Evolutionary conservation across 2,329 filamentous ascomycete species (phyloP), one percentile per base, ranked within the genome.

Genomic region (Pseudocercospora pini-densiflorae): DNA sequence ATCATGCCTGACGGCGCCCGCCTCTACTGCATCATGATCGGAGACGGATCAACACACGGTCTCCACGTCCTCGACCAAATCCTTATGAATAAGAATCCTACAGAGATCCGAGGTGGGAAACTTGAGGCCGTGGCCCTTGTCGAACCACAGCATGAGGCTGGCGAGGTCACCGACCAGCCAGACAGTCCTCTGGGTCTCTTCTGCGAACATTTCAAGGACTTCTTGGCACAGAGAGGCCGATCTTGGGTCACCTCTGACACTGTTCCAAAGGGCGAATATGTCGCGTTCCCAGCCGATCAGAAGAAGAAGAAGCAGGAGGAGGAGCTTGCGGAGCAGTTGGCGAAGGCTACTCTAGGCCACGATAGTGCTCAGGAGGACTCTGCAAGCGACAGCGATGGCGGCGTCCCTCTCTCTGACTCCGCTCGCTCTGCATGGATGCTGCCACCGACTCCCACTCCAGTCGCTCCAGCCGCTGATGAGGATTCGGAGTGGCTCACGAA

Each of bases 1-100:
- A 73, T 88, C 5, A 79, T 87, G 0, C 74, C 80, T 0, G 63
- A 80, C 0, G 77, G 83, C 0, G 87, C 88, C 0, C 74, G 65
- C 24, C 58, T 97, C 21, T 89, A 93, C 74, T 76, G 97, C 33
- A 83, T 97, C 57, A 92, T 87, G 0, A 80, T 95, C 16, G 88
- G 90, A 1, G 88, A 91, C 62, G 89, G 88, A 3, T 89, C 88
- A 0, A 84, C 89, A 9, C 45, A 62, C 59, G 61, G 71, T 7
- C 53, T 76, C 29, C 62, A 69, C 9, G 64, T 47, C 36, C 63
- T 76, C 21, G 70, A 74, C 59, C 27, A 59, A 16, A 49, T 62
- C 36, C 40, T 67, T 45, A 33, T 59, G 24, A 57, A 63, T 31
- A 51, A 55, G 27, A 14, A 29, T 21, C 29, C 53, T 23, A 36